Evolutionary conservation across 192 early-diverging fungal genomes (phyloP), one percentile per base, ranked within the genome.

Genomic region (Umbelopsis vinacea): DNA sequence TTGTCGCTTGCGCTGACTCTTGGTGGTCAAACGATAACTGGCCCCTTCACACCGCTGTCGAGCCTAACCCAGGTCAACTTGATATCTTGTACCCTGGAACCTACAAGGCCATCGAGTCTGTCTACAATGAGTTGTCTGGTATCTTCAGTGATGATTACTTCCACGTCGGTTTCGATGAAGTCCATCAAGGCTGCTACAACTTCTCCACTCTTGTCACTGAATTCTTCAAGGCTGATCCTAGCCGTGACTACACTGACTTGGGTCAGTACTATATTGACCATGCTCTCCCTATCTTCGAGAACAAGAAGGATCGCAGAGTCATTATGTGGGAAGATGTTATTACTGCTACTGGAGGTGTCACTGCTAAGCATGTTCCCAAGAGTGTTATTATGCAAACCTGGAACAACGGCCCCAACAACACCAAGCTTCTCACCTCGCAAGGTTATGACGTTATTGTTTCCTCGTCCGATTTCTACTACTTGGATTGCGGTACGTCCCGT

Each of bases 1-100:
- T 77, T 70, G 75, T 92, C 74, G 60, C 73, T 76, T 63, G 54
- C 74, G 2, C 77, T 74, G 53, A 76, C 55, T 66, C 52, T 10
- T 26, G 53, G 53, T 66, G 81, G 81, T 81, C 78, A 68, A 71
- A 81, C 67, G 77, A 76, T 52, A 74, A 80, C 68, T 86, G 82
- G 79, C 70, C 78, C 4, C 70, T 75, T 48, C 82, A 83, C 52
- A 63, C 78, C 48, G 80, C 88, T n/a, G 86, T 86, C 0, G 84
- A 91, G 76, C 92, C 93, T 19, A 93, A 92, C 14, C 89, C 86
- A 70, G 94, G 93, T 6, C 94, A 95, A 79, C 76, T 96, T 68
- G 87, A 90, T 71, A 86, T 87, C 22, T 75, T 82, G n/a, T 75
- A 89, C 57, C 73, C 83, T 4, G 82, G 83, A 15, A 91, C 91